Evolutionary conservation across 768 basidiomycete genomes (phyloP).

Genomic region (Agrocybe praecox): DNA sequence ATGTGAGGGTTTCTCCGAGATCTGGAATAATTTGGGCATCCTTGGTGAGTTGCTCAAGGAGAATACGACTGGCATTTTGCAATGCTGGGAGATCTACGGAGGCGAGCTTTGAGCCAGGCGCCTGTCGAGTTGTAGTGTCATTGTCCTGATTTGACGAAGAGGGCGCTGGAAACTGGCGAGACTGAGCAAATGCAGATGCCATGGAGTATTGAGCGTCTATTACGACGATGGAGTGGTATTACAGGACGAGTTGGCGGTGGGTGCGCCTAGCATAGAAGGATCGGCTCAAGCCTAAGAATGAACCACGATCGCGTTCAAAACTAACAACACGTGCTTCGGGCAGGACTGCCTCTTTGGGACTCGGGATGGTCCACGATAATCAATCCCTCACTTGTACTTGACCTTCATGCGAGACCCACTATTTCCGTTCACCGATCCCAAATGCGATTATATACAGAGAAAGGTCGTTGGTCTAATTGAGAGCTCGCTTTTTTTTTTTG

Average conservation of each 20-base stretch:
- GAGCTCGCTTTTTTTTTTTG: conserved; percentile 21
- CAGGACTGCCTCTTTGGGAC: neutral
- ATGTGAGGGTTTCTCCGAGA: conserved; percentile 65
- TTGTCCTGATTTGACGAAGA: conserved; percentile 17
- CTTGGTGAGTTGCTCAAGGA: conserved; percentile 71
- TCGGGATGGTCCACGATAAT: neutral
- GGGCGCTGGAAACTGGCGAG: conserved; percentile 19
- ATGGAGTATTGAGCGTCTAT: conserved; percentile 6
- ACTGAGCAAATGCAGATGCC: conserved; percentile 18
- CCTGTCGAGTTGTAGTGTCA: conserved; percentile 21
- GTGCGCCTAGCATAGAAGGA: conserved; percentile 12
- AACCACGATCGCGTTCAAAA: conserved; percentile 28
- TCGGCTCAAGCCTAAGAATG: conserved; percentile 5
- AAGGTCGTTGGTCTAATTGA: conserved; percentile 18
- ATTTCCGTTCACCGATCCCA: conserved; percentile 11
- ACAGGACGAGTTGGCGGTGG: too few relatives aligned
- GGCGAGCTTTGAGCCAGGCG: conserved; percentile 29
- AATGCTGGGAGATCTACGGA: conserved; percentile 64
- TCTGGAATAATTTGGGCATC: conserved; percentile 79
- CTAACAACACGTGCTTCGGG: conserved; percentile 25
- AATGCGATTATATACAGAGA: conserved; percentile 15
- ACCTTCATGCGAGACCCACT: neutral
- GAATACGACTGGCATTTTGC: conserved; percentile 64
- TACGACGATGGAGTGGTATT: neutral
- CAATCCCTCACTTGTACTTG: neutral